A percentile compares a stretch with the other conserved stretches of the same genome.
These are phyloP conservation scores for Schoenoplectus tabernaemontani DNA, from an alignment of 202 grass and related monocot species.

Conservation along the genomic window DNA sequence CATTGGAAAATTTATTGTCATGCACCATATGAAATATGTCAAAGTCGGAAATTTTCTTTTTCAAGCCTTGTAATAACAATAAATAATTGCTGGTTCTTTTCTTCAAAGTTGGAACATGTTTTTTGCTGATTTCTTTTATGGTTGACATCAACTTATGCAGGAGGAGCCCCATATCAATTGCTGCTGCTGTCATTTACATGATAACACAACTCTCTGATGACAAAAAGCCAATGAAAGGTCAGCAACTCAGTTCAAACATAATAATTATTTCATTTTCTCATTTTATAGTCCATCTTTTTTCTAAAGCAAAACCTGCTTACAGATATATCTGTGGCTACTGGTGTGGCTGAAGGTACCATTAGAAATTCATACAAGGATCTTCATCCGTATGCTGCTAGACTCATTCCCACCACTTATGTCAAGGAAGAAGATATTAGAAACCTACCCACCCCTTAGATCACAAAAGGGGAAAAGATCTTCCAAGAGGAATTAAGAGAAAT, in stretches of 20 bases:
- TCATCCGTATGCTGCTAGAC: slow-evolving; percentile 75
- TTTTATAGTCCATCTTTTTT: not conserved
- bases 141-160: slow-evolving; percentile 32
- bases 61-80: not conserved
- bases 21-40: not conserved
- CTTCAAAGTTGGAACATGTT: not conserved
- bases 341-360: slow-evolving; percentile 94
- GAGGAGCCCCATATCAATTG: slow-evolving; percentile 92
- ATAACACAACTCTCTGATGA: slow-evolving; percentile 93
- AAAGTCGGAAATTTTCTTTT: too few species aligned
- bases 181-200: slow-evolving; percentile 95
- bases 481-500: not conserved
- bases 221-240: slow-evolving; percentile 91
- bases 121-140: slow-evolving; percentile 9
- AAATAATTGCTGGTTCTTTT: not conserved
- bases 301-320: not conserved
- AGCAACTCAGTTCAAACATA: not conserved
- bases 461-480: not conserved
- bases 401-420: slow-evolving; percentile 66
- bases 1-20: not conserved
- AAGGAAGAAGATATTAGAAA: slow-evolving; percentile 98
- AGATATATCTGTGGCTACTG: slow-evolving; percentile 97
- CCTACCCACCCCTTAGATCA: slow-evolving; percentile 64
- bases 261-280: not conserved
- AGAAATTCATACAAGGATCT: slow-evolving; percentile 98